These are phyloP conservation scores for Sherardia arvensis DNA, from an alignment of 257 asterid species.

Conservation along the genomic window DNA sequence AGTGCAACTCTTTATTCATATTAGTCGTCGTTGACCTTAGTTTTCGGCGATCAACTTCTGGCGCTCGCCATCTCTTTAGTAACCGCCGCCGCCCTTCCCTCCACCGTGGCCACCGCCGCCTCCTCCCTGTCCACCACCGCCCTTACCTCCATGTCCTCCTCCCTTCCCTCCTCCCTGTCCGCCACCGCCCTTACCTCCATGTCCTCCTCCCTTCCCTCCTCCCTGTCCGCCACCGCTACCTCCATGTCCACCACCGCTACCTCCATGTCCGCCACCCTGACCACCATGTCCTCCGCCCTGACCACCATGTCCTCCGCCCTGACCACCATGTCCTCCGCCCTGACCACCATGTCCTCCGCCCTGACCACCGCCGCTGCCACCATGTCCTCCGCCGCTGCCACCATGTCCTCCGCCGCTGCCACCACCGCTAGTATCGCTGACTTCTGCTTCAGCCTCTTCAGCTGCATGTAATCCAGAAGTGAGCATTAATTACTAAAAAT, in stretches of 20 bases:
- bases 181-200: background rate
- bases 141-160: too few species aligned
- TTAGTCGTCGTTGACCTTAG: background rate
- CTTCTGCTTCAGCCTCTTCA: background rate
- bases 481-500: too few species aligned
- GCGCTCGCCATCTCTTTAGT: background rate
- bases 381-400: background rate
- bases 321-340: background rate
- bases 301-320: background rate
- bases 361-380: background rate
- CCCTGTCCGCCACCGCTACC: background rate
- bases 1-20: too few species aligned
- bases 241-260: background rate
- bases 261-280: background rate
- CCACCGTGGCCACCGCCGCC: background rate
- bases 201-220: background rate
- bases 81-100: background rate
- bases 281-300: background rate
- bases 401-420: background rate
- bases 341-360: background rate
- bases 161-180: background rate
- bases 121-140: background rate
- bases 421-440: background rate
- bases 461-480: background rate
- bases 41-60: background rate